phyloP scores from a whole-genome alignment of 2,329 filamentous ascomycete genomes.

The Botrytis aclada region DNA sequence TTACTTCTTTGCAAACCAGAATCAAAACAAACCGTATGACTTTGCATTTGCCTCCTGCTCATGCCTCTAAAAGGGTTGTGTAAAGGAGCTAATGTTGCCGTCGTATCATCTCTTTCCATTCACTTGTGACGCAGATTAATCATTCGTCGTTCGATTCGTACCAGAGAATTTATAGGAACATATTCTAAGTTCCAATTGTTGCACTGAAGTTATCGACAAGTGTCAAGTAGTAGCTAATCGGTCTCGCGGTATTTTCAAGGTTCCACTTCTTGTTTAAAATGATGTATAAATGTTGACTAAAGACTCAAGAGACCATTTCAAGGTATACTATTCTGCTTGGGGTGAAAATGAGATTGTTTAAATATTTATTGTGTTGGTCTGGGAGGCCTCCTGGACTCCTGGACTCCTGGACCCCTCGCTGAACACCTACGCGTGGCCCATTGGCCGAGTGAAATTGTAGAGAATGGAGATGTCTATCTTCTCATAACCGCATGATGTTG shows the following conservation, averaged over 20 bases:
- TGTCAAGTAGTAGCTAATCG: neutral
- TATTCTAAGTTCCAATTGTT: neutral
- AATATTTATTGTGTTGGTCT: neutral
- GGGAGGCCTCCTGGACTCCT: neutral
- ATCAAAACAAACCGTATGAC: neutral
- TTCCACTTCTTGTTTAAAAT: neutral
- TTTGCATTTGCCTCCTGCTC: neutral
- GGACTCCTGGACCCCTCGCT: neutral
- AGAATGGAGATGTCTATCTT: neutral
- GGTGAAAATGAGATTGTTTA: neutral
- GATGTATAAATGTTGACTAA: neutral
- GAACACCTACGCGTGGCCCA: neutral
- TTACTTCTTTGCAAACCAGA: neutral
- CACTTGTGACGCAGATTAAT: neutral
- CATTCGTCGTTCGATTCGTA: neutral
- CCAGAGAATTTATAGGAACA: neutral
- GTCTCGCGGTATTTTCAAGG: neutral
- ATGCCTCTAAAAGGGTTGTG: neutral
- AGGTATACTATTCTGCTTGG: neutral
- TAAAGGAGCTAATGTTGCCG: neutral
- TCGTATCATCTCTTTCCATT: slow-evolving; percentile 1
- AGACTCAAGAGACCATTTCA: neutral
- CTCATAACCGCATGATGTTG: neutral
- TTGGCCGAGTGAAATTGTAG: neutral
- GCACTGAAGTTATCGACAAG: neutral